Conservation (phyloP, 225 moss, liverwort and hornwort genomes). For the Pleurozium schreberi region DNA sequence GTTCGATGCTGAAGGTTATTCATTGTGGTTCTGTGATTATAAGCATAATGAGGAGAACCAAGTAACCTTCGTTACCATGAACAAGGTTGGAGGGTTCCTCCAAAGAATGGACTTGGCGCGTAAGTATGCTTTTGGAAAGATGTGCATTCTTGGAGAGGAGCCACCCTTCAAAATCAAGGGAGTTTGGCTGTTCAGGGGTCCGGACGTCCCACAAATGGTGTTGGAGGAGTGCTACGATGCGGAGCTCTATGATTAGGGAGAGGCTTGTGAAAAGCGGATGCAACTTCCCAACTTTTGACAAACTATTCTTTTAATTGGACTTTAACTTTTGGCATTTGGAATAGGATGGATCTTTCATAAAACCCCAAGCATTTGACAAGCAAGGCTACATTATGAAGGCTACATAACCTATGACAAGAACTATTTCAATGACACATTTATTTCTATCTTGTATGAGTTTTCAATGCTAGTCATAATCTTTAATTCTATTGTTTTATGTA, state of each 20-base stretch:
- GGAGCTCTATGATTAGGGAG: conserved; percentile 61
- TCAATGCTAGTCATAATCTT: too few relatives aligned
- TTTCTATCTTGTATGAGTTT: too few relatives aligned
- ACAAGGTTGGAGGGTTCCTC: conserved; percentile 93
- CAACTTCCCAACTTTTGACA: not conserved
- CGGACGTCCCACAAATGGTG: conserved; percentile 68
- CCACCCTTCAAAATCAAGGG: conserved; percentile 83
- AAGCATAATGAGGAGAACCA: conserved; percentile 90
- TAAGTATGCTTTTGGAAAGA: conserved; percentile 83
- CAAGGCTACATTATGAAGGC: too few relatives aligned
- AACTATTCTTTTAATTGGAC: not conserved
- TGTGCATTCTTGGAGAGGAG: conserved; percentile 61
- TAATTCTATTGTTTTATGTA: too few relatives aligned
- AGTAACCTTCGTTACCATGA: conserved; percentile 74
- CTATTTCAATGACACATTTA: too few relatives aligned
- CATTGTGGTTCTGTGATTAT: conserved; percentile 89
- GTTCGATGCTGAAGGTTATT: conserved; percentile 87
- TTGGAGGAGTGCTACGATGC: conserved; percentile 80
- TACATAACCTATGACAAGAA: too few relatives aligned
- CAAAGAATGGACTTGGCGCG: conserved; percentile 87
- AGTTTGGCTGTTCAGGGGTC: conserved; percentile 92
- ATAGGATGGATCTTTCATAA: too few relatives aligned
- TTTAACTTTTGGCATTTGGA: not conserved
- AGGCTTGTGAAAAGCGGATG: fast-evolving
- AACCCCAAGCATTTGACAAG: too few relatives aligned